Conservation (phyloP, 2,329 filamentous ascomycete species). For the Fusarium sacchari region DNA sequence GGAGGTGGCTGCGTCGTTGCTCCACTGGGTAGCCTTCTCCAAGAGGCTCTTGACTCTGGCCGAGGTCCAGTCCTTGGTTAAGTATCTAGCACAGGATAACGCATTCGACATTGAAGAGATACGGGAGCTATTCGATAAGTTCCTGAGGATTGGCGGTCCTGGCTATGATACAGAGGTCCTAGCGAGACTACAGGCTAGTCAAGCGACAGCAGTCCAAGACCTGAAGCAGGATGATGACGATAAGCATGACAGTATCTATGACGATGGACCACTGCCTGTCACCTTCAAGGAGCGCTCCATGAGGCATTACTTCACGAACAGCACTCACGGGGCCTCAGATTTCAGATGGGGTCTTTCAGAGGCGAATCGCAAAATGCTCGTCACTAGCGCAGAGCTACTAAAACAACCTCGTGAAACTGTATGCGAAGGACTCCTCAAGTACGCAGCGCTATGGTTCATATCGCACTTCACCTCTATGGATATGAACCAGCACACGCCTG, state of each 20-base stretch:
- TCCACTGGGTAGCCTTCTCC: constrained; percentile 46
- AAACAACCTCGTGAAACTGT: background rate
- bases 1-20: constrained; percentile 29
- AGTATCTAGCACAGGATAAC: constrained; percentile 18
- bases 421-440: background rate
- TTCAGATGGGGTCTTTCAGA: constrained; percentile 32
- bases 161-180: constrained; percentile 37
- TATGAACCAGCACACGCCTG: constrained; percentile 14
- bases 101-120: constrained; percentile 44
- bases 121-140: constrained; percentile 38
- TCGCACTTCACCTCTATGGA: constrained; percentile 32
- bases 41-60: constrained; percentile 34
- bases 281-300: constrained; percentile 47
- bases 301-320: constrained; percentile 39
- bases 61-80: constrained; percentile 38
- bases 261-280: constrained; percentile 42
- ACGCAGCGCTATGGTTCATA: background rate
- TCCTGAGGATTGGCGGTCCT: constrained; percentile 41
- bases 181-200: constrained; percentile 1
- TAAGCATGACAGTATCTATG: constrained; percentile 32
- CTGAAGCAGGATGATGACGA: constrained; percentile 25
- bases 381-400: constrained; percentile 26
- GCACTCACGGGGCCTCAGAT: background rate
- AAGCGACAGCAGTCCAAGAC: constrained; percentile 22
- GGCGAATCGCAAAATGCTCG: constrained; percentile 39